These are phyloP conservation scores for Jackrogersella multiformis DNA, from an alignment of 495 filamentous ascomycete genomes.

Conservation along the genomic window DNA sequence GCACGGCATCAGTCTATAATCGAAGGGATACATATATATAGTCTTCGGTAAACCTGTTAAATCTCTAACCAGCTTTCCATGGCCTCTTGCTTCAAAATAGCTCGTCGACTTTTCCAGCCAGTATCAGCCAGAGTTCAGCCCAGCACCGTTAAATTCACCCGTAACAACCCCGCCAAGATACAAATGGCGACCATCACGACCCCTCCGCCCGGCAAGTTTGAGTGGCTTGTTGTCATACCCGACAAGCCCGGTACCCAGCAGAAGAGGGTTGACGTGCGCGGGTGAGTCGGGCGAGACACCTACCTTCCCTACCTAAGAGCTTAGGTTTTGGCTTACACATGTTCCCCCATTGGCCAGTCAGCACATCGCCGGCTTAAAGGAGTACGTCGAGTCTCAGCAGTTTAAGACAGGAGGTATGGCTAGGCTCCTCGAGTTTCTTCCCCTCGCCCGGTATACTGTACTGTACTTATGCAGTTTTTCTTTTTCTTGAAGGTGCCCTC, in stretches of 20 bases:
- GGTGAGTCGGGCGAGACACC: conserved; percentile 60
- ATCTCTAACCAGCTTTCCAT: conserved; percentile 3
- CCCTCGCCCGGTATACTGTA: neutral
- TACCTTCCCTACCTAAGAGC: neutral
- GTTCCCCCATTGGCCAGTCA: conserved; percentile 49
- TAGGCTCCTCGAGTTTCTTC: neutral
- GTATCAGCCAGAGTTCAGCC: conserved; percentile 19
- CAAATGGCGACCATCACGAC: conserved; percentile 54
- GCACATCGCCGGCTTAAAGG: conserved; percentile 64
- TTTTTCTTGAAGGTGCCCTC: conserved; percentile 65
- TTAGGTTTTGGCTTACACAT: conserved; percentile 21
- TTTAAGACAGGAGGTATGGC: conserved; percentile 66
- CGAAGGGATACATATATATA: conserved; percentile 13
- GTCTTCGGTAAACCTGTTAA: neutral
- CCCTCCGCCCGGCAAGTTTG: conserved; percentile 60
- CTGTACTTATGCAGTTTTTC: conserved; percentile 2
- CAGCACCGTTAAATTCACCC: conserved; percentile 27
- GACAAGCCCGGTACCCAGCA: conserved; percentile 73
- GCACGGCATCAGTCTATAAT: conserved; percentile 15
- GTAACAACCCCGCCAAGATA: conserved; percentile 21
- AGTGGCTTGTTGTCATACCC: conserved; percentile 88
- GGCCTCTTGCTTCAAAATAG: conserved; percentile 20
- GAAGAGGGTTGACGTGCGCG: conserved; percentile 75
- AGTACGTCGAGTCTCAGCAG: conserved; percentile 55
- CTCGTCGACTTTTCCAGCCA: conserved; percentile 31